Evolutionary conservation across 129 eudicot genomes (phyloP).

Genomic region (Centella asiatica): DNA sequence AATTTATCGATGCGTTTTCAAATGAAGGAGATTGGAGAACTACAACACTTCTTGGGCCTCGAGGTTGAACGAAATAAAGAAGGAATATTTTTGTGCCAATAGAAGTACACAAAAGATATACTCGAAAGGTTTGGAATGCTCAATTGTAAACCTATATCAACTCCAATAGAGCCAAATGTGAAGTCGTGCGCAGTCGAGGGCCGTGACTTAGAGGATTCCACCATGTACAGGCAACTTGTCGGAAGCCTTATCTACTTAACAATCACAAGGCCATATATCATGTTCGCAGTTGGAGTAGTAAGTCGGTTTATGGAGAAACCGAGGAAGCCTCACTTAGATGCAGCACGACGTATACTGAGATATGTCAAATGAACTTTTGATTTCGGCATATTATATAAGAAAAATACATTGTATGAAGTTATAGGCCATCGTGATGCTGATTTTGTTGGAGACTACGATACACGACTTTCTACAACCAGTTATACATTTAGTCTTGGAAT

Average conservation of each 20-base stretch:
- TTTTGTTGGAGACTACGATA: too few species aligned
- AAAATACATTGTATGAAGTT: neutral
- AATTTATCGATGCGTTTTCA: neutral
- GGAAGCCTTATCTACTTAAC: slow-evolving; percentile 1
- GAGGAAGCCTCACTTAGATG: too few species aligned
- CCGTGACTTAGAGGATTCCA: neutral
- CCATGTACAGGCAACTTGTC: too few species aligned
- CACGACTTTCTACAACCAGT: too few species aligned
- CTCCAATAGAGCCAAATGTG: too few species aligned
- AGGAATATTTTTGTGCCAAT: neutral
- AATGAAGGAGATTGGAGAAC: too few species aligned
- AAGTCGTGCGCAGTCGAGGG: neutral
- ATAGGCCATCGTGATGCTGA: too few species aligned
- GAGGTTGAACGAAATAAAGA: neutral
- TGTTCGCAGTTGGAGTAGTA: too few species aligned
- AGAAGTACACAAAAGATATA: neutral
- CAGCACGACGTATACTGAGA: too few species aligned
- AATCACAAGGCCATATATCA: neutral
- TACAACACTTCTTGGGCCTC: slow-evolving; percentile 1
- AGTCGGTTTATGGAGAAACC: too few species aligned
- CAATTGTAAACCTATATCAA: neutral
- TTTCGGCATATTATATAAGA: neutral
- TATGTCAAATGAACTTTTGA: neutral
- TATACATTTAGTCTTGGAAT: too few species aligned
- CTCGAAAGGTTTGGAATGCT: neutral